phyloP scores from a whole-genome alignment of 2,329 filamentous ascomycete genomes.

The Aspergillus versicolor region DNA sequence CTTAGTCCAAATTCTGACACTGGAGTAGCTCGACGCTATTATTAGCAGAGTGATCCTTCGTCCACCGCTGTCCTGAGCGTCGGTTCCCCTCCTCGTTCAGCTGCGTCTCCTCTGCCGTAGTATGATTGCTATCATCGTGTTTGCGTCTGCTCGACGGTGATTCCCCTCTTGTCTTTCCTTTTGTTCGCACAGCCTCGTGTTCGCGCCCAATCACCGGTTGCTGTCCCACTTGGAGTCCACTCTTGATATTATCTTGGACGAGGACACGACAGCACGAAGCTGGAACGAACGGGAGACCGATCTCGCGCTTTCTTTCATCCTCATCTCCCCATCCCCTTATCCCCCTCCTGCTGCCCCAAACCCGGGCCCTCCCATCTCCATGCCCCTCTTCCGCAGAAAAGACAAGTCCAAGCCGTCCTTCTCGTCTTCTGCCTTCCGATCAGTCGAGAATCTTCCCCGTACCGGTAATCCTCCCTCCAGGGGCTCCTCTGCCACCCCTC shows the following conservation, averaged over 20 bases:
- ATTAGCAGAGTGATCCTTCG: constrained; percentile 1
- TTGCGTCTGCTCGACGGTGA: background rate
- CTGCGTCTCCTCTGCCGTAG: background rate
- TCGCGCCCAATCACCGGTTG: constrained; percentile 10
- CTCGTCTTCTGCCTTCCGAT: constrained; percentile 17
- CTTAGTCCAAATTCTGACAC: background rate
- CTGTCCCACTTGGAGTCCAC: constrained; percentile 12
- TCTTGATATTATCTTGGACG: background rate
- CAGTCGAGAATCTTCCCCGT: constrained; percentile 15
- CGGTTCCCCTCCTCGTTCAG: constrained; percentile 1
- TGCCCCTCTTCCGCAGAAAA: constrained; percentile 20
- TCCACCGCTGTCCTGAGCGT: background rate
- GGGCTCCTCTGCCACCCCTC: constrained; percentile 10
- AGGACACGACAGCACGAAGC: background rate
- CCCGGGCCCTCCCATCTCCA: constrained; percentile 12
- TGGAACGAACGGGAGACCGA: background rate
- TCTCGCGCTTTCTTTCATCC: constrained; percentile 6
- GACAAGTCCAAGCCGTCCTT: constrained; percentile 16
- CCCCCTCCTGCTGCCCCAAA: background rate
- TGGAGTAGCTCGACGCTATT: background rate
- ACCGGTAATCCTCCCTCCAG: constrained; percentile 4
- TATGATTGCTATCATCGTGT: background rate
- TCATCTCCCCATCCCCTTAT: background rate
- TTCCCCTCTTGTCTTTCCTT: background rate
- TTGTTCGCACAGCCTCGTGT: constrained; percentile 12